Evolutionary conservation across 306 rosid genomes (phyloP).

Genomic region (Trifolium subterraneum): DNA sequence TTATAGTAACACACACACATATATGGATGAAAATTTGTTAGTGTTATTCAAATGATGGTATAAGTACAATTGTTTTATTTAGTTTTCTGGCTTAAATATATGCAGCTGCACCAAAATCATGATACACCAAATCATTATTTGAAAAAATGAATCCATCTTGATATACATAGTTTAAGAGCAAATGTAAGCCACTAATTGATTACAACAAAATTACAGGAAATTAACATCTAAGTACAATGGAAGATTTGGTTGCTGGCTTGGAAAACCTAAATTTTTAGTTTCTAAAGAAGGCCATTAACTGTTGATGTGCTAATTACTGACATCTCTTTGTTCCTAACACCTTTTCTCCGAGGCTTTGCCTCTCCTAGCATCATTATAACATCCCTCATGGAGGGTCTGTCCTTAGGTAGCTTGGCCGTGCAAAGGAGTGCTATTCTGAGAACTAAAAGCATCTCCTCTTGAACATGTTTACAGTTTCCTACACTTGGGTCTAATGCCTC

Average conservation of each 20-base stretch:
- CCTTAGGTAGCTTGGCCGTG: conserved; percentile 89
- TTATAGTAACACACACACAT: not conserved
- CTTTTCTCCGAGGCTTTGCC: conserved; percentile 90
- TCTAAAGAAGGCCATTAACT: conserved; percentile 67
- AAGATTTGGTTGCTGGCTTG: conserved; percentile 36
- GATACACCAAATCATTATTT: conserved; percentile 34
- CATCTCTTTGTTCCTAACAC: conserved; percentile 66
- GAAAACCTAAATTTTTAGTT: conserved; percentile 36
- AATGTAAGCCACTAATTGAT: conserved; percentile 46
- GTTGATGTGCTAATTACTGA: conserved; percentile 67
- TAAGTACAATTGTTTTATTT: conserved; percentile 39
- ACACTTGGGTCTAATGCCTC: conserved; percentile 76
- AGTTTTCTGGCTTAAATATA: conserved; percentile 26
- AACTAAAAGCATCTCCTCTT: conserved; percentile 92
- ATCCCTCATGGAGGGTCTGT: conserved; percentile 96
- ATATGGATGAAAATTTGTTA: not conserved
- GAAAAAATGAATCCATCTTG: conserved; percentile 41
- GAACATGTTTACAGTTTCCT: conserved; percentile 88
- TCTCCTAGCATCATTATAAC: conserved; percentile 92
- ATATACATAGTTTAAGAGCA: conserved; percentile 43
- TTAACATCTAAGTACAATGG: conserved; percentile 54
- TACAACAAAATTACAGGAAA: conserved; percentile 50
- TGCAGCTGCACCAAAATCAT: conserved; percentile 34
- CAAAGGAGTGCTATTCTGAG: conserved; percentile 92
- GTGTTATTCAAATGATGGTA: conserved; percentile 20